Evolutionary conservation across 1,284 basidiomycete genomes (phyloP).

Genomic region (Neotropicomus parvogracilis): DNA sequence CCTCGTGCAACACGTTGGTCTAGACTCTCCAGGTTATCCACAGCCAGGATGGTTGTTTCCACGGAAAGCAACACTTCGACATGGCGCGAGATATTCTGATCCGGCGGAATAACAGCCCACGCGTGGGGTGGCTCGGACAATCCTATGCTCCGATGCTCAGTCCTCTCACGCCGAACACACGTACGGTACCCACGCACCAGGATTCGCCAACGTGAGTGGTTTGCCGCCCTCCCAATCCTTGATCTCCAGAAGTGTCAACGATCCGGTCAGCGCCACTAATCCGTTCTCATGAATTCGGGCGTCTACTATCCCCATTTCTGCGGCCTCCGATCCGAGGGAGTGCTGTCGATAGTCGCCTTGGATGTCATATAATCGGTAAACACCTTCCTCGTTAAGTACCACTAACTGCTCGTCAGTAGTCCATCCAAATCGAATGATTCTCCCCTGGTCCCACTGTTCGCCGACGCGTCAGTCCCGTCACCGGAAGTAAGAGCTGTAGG

Average conservation of each 20-base stretch:
- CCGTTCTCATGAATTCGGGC: slow-evolving; percentile 85
- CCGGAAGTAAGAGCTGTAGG: slow-evolving; percentile 18
- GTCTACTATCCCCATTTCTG: slow-evolving; percentile 82
- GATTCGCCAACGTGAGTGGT: slow-evolving; percentile 62
- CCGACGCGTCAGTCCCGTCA: slow-evolving; percentile 20
- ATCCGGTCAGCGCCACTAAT: slow-evolving; percentile 80
- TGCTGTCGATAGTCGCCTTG: slow-evolving; percentile 82
- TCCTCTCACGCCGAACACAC: slow-evolving; percentile 7
- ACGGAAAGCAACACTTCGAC: slow-evolving; percentile 83
- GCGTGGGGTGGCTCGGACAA: slow-evolving; percentile 73
- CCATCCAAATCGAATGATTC: slow-evolving; percentile 81
- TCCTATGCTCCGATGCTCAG: slow-evolving; percentile 39
- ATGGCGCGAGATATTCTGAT: slow-evolving; percentile 81
- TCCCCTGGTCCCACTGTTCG: slow-evolving; percentile 77
- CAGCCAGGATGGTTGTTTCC: slow-evolving; percentile 71
- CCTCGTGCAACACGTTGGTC: slow-evolving; percentile 89
- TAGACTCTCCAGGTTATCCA: slow-evolving; percentile 82
- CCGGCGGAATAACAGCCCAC: slow-evolving; percentile 86
- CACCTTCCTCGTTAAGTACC: slow-evolving; percentile 88
- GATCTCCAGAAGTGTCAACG: slow-evolving; percentile 76
- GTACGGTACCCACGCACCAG: slow-evolving; percentile 49
- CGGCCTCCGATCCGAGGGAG: slow-evolving; percentile 81
- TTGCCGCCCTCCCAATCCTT: slow-evolving; percentile 81
- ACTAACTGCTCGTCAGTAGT: slow-evolving; percentile 77
- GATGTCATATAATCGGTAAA: slow-evolving; percentile 87